These are phyloP conservation scores for Tetrapisispora iriomotensis DNA, from an alignment of 805 yeast species.

Conservation along the genomic window DNA sequence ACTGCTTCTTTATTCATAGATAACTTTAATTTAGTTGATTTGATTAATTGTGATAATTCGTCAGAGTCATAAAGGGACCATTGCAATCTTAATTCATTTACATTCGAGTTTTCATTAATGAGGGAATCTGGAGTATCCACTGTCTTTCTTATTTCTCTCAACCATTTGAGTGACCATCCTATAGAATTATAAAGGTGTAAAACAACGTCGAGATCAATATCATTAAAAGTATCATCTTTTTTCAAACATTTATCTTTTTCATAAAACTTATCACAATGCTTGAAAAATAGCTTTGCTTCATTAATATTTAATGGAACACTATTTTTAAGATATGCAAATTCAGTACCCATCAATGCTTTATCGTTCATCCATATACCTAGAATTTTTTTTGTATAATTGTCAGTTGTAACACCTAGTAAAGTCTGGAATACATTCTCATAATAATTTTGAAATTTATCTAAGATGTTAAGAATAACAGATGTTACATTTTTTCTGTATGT, in stretches of 20 bases:
- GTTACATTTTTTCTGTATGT: conserved; percentile 48
- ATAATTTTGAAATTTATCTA: conserved; percentile 32
- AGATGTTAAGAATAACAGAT: conserved; percentile 26
- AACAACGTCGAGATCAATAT: conserved; percentile 40
- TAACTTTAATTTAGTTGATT: conserved; percentile 13
- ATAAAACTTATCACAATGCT: conserved; percentile 25
- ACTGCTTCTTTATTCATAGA: conserved; percentile 14
- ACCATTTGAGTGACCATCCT: conserved; percentile 50
- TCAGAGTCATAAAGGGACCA: conserved; percentile 36
- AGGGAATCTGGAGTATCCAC: conserved; percentile 9
- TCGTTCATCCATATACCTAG: conserved; percentile 32
- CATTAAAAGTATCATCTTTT: conserved; percentile 46
- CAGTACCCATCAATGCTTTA: conserved; percentile 23
- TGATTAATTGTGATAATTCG: conserved; percentile 11
- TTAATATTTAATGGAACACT: conserved; percentile 12
- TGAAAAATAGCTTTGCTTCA: conserved; percentile 25
- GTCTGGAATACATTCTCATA: conserved; percentile 26
- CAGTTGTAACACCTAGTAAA: conserved; percentile 16
- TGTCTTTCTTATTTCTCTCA: conserved; percentile 43
- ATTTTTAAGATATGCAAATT: conserved; percentile 24
- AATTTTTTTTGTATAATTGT: conserved; percentile 18
- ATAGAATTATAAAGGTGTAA: conserved; percentile 46
- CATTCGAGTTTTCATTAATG: conserved; percentile 7
- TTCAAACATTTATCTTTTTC: conserved; percentile 22
- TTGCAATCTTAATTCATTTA: conserved; percentile 28